Evolutionary conservation across 2,329 filamentous ascomycete species (phyloP).

Genomic region (Cladophialophora exuberans): DNA sequence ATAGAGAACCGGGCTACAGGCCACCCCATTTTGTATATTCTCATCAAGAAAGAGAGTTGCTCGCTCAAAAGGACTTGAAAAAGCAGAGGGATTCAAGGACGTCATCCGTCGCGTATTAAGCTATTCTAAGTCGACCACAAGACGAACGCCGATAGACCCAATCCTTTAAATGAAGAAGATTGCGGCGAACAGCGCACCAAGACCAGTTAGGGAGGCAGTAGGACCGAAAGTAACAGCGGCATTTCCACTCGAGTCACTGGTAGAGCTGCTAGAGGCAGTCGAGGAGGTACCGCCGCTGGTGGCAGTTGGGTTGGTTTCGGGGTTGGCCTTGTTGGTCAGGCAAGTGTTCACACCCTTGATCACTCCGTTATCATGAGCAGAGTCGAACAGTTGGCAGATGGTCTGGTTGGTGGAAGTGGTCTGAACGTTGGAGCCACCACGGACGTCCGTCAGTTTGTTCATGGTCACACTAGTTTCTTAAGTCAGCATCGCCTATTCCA

Average conservation of each 20-base stretch:
- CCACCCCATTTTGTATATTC: conserved; percentile 18
- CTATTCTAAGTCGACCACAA: conserved; percentile 30
- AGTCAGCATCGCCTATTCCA: conserved; percentile 9
- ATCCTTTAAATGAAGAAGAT: conserved; percentile 33
- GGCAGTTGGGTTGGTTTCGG: conserved; percentile 31
- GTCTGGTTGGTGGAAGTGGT: conserved; percentile 63
- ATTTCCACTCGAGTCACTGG: conserved; percentile 16
- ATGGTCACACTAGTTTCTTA: conserved; percentile 66
- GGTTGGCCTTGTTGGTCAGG: conserved; percentile 41
- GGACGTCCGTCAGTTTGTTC: conserved; percentile 67
- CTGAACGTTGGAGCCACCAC: conserved; percentile 71
- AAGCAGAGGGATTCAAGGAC: conserved; percentile 21
- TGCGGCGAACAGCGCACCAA: conserved; percentile 30
- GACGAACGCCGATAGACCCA: conserved; percentile 21
- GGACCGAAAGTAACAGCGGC: conserved; percentile 22
- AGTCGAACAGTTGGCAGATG: conserved; percentile 58
- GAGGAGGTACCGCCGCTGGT: conserved; percentile 21
- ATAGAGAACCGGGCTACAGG: conserved; percentile 9
- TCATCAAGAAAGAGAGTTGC: conserved; percentile 11
- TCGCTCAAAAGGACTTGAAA: conserved; percentile 22
- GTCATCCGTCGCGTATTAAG: conserved; percentile 31
- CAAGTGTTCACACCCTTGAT: conserved; percentile 55
- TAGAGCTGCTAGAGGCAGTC: conserved; percentile 24
- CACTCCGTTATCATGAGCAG: conserved; percentile 44
- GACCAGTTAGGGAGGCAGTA: conserved; percentile 27